phyloP scores from a whole-genome alignment of 768 basidiomycete species.

The Tylopilus rubrobrunneus region DNA sequence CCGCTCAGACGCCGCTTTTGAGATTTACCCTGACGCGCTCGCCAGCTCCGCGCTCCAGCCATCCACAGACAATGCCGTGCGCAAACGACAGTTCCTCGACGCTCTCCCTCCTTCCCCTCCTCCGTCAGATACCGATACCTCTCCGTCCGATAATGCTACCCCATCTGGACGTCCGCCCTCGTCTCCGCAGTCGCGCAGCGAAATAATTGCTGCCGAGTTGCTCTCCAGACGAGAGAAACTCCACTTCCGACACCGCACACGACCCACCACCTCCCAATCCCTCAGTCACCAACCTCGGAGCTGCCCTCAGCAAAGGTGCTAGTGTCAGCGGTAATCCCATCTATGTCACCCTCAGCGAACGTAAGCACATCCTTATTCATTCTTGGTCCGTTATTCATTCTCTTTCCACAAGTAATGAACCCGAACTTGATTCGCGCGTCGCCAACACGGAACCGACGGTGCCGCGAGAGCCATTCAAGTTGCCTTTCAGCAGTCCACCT shows the following conservation, averaged over 20 bases:
- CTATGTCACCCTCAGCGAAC: constrained; percentile 79
- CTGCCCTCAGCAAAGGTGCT: constrained; percentile 40
- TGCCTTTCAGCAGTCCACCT: background rate
- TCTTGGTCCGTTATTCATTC: background rate
- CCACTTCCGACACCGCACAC: constrained; percentile 2
- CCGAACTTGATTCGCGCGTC: constrained; percentile 4
- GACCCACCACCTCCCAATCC: constrained; percentile 22
- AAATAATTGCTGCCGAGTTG: constrained; percentile 40
- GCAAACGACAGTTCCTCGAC: constrained; percentile 60
- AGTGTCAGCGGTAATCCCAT: no score
- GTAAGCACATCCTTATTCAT: constrained; percentile 40
- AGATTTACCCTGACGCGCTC: constrained; percentile 69
- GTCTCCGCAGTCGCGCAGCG: constrained; percentile 36
- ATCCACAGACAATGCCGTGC: constrained; percentile 68
- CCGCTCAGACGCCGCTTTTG: constrained; percentile 67
- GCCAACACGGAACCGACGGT: background rate
- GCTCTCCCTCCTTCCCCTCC: constrained; percentile 22
- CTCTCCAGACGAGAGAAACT: constrained; percentile 28
- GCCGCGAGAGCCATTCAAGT: background rate
- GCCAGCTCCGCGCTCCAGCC: constrained; percentile 62
- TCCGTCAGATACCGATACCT: constrained; percentile 11
- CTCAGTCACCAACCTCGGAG: constrained; percentile 40
- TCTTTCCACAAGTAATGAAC: constrained; percentile 2
- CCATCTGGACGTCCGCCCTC: no score
- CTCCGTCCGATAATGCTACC: constrained; percentile 8